A percentile compares a stretch with the other conserved stretches of the same genome.
phyloP scores from a whole-genome alignment of 192 early-diverging fungal species.

The Mortierella claussenii region DNA sequence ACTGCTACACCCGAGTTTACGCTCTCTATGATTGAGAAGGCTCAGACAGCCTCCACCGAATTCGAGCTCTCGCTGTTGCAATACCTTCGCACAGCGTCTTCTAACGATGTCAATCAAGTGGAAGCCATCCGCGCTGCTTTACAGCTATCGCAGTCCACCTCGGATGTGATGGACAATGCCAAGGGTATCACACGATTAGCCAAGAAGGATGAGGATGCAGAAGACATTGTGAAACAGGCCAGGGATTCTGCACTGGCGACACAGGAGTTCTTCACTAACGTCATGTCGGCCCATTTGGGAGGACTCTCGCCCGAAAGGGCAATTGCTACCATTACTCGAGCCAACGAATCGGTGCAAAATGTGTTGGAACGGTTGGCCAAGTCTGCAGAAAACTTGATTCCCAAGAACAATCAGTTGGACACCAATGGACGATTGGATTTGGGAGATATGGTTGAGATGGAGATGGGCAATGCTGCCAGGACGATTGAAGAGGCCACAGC shows the following conservation, averaged over 20 bases:
- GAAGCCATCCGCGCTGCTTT: constrained; percentile 85
- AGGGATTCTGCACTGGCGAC: constrained; percentile 71
- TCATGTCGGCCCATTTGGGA: constrained; percentile 81
- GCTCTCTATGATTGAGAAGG: constrained; percentile 91
- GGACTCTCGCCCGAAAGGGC: constrained; percentile 70
- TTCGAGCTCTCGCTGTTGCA: constrained; percentile 56
- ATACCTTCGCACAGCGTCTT: constrained; percentile 48
- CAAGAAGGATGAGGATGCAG: constrained; percentile 79
- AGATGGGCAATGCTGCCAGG: constrained; percentile 91
- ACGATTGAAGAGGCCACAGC: constrained; percentile 93
- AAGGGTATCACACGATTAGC: constrained; percentile 91
- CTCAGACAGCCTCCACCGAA: constrained; percentile 72
- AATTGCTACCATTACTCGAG: constrained; percentile 78
- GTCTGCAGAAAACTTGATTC: constrained; percentile 80
- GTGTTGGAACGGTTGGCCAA: constrained; percentile 77
- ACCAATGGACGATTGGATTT: constrained; percentile 77
- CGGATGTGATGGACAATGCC: constrained; percentile 85
- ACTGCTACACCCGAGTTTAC: constrained; percentile 92
- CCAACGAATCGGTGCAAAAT: constrained; percentile 81
- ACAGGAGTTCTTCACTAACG: constrained; percentile 88
- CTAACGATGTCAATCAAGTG: constrained; percentile 73
- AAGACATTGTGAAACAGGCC: constrained; percentile 78
- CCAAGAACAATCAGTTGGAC: constrained; percentile 61
- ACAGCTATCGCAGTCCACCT: constrained; percentile 81
- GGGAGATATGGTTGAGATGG: constrained; percentile 90